Percentiles rank a stretch among this genome's conserved stretches.
phyloP scores from a whole-genome alignment of 164 flowering plant species.

The Piper betle region DNA sequence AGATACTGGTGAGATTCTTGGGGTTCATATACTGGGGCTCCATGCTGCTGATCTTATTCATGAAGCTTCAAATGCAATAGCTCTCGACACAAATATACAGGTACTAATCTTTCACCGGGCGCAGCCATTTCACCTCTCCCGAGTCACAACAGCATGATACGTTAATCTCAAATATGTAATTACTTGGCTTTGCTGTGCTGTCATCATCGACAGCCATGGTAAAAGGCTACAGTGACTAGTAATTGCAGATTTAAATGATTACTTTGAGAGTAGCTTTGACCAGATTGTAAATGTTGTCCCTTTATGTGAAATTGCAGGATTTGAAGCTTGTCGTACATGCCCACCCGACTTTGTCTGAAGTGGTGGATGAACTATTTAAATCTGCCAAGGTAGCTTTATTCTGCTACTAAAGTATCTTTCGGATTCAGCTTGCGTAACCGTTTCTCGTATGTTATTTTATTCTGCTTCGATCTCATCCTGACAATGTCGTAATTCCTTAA shows the following conservation, averaged over 20 bases:
- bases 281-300: not conserved
- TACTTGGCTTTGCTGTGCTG: not conserved
- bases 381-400: slow-evolving; percentile 89
- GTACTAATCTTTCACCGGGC: slow-evolving; percentile 16
- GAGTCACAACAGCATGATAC: not conserved
- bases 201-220: not conserved
- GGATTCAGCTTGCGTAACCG: not conserved
- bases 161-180: not conserved
- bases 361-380: slow-evolving; percentile 85
- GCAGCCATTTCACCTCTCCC: not conserved
- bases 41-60: slow-evolving; percentile 99
- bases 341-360: slow-evolving; percentile 96
- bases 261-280: too few relatives aligned
- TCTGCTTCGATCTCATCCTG: not conserved
- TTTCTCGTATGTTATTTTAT: not conserved
- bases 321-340: slow-evolving; percentile 87
- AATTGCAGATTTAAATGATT: not conserved
- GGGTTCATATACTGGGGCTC: slow-evolving; percentile 93
- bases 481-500: not conserved
- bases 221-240: not conserved
- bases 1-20: slow-evolving; percentile 92
- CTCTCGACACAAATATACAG: slow-evolving; percentile 83
- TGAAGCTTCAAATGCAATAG: slow-evolving; percentile 98
- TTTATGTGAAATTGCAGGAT: slow-evolving; percentile 41
- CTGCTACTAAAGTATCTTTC: not conserved